phyloP scores from a whole-genome alignment of 164 flowering plant species.

The Tinospora cordifolia region DNA sequence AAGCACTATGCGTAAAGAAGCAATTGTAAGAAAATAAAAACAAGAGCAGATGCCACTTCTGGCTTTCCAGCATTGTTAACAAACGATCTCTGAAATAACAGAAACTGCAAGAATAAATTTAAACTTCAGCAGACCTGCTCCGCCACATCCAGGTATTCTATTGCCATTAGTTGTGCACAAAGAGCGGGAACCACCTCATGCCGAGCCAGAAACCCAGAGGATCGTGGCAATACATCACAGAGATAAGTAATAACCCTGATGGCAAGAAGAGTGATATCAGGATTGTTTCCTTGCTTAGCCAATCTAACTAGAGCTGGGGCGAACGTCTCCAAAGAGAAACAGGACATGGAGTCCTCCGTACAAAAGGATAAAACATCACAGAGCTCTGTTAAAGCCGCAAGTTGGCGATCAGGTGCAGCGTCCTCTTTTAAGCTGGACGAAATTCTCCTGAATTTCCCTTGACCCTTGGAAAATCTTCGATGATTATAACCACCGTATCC shows the following conservation, averaged over 20 bases:
- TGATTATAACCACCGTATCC: slow-evolving; percentile 7
- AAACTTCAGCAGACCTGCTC: slow-evolving; percentile 53
- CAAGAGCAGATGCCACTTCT: background rate
- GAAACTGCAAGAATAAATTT: background rate
- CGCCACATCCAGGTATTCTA: slow-evolving; percentile 89
- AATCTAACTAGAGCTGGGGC: slow-evolving; percentile 60
- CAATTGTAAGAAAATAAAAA: background rate
- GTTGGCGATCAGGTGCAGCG: slow-evolving; percentile 33
- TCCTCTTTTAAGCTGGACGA: slow-evolving; percentile 26
- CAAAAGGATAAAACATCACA: slow-evolving; percentile 74
- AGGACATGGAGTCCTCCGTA: slow-evolving; percentile 47
- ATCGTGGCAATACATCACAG: slow-evolving; percentile 62
- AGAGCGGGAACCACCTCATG: slow-evolving; percentile 69
- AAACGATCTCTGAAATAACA: background rate
- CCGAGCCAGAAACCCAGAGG: slow-evolving; percentile 46
- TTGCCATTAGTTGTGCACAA: slow-evolving; percentile 55
- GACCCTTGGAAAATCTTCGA: slow-evolving; percentile 31
- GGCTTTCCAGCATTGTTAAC: too few species aligned
- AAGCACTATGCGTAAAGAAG: slow-evolving; percentile 50
- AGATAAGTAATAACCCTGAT: slow-evolving; percentile 76
- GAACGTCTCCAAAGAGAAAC: slow-evolving; percentile 35
- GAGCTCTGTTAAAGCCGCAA: slow-evolving; percentile 62
- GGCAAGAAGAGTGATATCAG: slow-evolving; percentile 70
- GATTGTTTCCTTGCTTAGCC: slow-evolving; percentile 48
- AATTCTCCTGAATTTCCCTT: slow-evolving; percentile 36